Conservation (phyloP, 2,329 filamentous ascomycete genomes). For the Ophiostoma triangulosporum region DNA sequence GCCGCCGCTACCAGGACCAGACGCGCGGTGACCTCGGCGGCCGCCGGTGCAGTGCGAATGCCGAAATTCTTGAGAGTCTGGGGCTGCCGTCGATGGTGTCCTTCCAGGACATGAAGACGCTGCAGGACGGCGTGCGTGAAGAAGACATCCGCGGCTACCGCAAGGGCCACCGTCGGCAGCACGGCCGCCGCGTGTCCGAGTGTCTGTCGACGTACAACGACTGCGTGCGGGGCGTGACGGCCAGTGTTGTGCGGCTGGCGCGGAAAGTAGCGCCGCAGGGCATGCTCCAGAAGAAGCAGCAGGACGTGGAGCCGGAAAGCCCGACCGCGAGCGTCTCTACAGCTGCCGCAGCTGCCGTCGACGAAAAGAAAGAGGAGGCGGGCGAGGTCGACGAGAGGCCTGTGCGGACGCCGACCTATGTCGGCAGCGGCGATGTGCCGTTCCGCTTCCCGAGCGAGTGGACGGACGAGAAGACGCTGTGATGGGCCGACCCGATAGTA, state of each 20-base stretch:
- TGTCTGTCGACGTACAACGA: slow-evolving; percentile 1
- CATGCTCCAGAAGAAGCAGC: neutral
- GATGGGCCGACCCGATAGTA: no score
- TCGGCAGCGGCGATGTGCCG: no score
- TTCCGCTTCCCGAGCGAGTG: no score
- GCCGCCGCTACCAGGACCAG: neutral
- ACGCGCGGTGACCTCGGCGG: neutral
- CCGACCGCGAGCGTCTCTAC: neutral
- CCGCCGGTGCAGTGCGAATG: slow-evolving; percentile 13
- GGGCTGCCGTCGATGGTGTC: slow-evolving; percentile 13
- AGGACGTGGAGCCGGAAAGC: no score
- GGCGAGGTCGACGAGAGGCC: no score
- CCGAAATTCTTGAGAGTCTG: slow-evolving; percentile 12
- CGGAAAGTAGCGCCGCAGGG: neutral
- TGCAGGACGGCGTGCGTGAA: slow-evolving; percentile 5
- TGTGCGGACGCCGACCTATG: no score
- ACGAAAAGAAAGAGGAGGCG: neutral
- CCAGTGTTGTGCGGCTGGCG: neutral
- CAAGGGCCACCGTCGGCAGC: neutral
- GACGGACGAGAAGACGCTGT: no score
- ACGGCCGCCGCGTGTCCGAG: neutral
- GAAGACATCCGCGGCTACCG: slow-evolving; percentile 4
- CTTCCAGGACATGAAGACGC: slow-evolving; percentile 13
- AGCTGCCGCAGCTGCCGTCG: neutral
- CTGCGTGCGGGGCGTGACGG: neutral